phyloP scores from a whole-genome alignment of 345 rosid species.

The Salix suchowensis region DNA sequence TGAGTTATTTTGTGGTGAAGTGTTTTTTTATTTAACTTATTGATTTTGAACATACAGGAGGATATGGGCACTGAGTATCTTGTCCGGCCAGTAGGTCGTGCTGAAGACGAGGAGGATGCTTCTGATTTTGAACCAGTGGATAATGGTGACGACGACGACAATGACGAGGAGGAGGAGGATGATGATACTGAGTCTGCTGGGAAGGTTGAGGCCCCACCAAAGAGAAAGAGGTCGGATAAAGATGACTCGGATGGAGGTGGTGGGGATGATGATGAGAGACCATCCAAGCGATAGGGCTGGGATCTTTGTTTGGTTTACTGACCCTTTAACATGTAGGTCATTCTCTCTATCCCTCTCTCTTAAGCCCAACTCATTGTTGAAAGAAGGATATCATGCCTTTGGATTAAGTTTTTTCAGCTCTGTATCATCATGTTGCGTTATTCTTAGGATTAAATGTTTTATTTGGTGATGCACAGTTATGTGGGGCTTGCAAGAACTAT shows the following conservation, averaged over 20 bases:
- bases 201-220: conserved; percentile 62
- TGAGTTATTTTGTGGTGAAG: neutral
- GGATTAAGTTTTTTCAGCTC: conserved; percentile 16
- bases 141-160: conserved; percentile 50
- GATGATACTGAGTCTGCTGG: conserved; percentile 23
- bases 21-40: neutral
- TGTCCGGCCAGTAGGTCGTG: conserved; percentile 66
- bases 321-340: conserved; percentile 37
- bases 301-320: conserved; percentile 24
- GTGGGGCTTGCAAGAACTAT: conserved; percentile 8
- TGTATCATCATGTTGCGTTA: conserved; percentile 26
- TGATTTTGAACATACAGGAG: conserved; percentile 30
- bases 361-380: conserved; percentile 20
- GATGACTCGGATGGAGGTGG: conserved; percentile 55
- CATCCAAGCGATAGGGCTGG: conserved; percentile 74
- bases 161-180: conserved; percentile 27
- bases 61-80: conserved; percentile 82
- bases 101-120: conserved; percentile 91
- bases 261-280: conserved; percentile 78
- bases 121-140: conserved; percentile 86
- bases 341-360: conserved; percentile 30
- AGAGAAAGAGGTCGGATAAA: conserved; percentile 56
- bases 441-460: conserved; percentile 17
- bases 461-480: conserved; percentile 22
- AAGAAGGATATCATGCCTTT: conserved; percentile 27